A percentile compares a stretch with the other conserved stretches of the same genome.
Evolutionary conservation across 768 basidiomycete species (phyloP).

Genomic region (Cystofilobasidium macerans): DNA sequence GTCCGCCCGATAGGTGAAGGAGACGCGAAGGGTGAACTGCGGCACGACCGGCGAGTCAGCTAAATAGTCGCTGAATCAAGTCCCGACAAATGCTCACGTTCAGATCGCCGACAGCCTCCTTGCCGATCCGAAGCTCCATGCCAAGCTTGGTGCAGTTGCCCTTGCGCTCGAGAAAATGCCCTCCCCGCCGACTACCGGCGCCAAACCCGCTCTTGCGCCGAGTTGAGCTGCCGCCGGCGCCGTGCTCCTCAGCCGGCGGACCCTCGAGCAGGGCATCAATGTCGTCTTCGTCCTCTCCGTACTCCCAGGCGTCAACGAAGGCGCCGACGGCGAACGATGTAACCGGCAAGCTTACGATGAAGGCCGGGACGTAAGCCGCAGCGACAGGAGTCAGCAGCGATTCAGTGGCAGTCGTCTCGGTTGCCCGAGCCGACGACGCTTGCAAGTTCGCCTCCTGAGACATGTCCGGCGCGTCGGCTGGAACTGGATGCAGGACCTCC

Average conservation of each 20-base stretch:
- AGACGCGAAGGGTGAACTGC: constrained; percentile 90
- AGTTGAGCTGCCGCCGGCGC: constrained; percentile 43
- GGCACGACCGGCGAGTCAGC: too few relatives aligned
- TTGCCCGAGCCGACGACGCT: too few relatives aligned
- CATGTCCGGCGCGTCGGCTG: constrained; percentile 45
- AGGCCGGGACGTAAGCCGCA: constrained; percentile 48
- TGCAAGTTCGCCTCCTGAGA: neutral
- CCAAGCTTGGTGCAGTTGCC: constrained; percentile 49
- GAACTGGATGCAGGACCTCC: constrained; percentile 45
- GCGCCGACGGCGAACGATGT: constrained; percentile 71
- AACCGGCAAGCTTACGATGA: constrained; percentile 68
- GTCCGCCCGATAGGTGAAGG: constrained; percentile 87
- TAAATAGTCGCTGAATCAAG: too few relatives aligned
- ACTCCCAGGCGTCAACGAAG: constrained; percentile 95
- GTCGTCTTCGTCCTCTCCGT: constrained; percentile 52
- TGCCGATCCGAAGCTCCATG: constrained; percentile 75
- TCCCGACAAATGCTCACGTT: too few relatives aligned
- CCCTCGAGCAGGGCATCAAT: constrained; percentile 37
- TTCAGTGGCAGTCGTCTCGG: neutral
- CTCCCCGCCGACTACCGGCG: constrained; percentile 52
- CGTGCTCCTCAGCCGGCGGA: constrained; percentile 43
- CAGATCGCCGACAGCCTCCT: constrained; percentile 56
- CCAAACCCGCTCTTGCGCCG: constrained; percentile 30
- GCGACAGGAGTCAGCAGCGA: constrained; percentile 36
- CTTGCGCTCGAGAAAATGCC: constrained; percentile 52